These are phyloP conservation scores for Euptelea pleiosperma DNA, from an alignment of 164 flowering plant species.

Conservation along the genomic window DNA sequence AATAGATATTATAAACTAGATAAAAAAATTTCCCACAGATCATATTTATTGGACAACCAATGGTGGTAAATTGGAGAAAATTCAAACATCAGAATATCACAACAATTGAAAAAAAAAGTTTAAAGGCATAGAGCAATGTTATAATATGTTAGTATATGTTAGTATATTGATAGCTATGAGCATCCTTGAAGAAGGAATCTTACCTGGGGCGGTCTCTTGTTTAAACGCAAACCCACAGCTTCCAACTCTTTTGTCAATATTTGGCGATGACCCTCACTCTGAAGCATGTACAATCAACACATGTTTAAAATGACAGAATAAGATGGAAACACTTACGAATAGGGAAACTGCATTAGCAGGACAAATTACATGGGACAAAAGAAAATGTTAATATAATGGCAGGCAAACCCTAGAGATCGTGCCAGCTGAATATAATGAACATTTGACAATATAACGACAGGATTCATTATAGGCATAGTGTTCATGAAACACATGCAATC, in stretches of 20 bases:
- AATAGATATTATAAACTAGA: no score
- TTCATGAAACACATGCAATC: no score
- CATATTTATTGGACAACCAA: no score
- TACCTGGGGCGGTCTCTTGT: constrained; percentile 98
- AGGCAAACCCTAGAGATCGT: no score
- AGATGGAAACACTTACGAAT: background rate
- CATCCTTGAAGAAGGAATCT: constrained; percentile 12
- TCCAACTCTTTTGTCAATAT: constrained; percentile 93
- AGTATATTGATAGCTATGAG: background rate
- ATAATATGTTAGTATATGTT: no score
- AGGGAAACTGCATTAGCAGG: background rate
- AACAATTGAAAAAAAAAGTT: background rate
- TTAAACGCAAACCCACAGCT: constrained; percentile 96
- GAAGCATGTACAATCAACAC: constrained; percentile 10
- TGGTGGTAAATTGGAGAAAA: no score
- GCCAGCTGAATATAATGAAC: no score
- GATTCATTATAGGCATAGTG: no score
- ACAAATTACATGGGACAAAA: background rate
- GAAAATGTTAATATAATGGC: background rate
- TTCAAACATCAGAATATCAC: no score
- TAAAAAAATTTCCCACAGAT: no score
- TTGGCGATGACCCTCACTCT: constrained; percentile 99
- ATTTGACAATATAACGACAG: no score
- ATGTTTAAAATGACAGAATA: background rate
- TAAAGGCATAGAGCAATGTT: no score